Evolutionary conservation across 768 basidiomycete species (phyloP).

Genomic region (Gymnopilus junonius): DNA sequence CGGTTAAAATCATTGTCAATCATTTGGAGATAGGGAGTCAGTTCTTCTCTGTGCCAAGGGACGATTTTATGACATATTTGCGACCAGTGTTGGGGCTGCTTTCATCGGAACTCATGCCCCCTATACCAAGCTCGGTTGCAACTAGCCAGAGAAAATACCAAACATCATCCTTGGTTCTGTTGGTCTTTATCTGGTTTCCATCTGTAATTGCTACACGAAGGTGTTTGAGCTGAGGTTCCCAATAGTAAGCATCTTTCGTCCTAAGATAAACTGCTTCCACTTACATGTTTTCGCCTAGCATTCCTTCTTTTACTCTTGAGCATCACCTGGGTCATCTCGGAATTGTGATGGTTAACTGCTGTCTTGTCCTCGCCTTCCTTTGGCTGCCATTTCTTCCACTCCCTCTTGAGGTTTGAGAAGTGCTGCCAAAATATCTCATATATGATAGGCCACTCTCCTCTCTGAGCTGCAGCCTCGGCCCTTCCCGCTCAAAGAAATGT

Average conservation of each 20-base stretch:
- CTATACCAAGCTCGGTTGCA: not conserved
- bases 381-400: not conserved
- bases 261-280: not conserved
- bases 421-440: conserved; percentile 3
- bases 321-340: not conserved
- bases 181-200: not conserved
- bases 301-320: not conserved
- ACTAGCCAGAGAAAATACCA: conserved; percentile 8
- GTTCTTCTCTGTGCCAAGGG: not conserved
- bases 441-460: not conserved
- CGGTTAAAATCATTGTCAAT: conserved; percentile 7
- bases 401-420: not conserved
- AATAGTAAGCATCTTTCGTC: not conserved
- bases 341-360: not conserved
- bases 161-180: not conserved
- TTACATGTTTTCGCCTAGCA: conserved; percentile 4
- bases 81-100: not conserved
- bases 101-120: conserved; percentile 7
- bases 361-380: conserved; percentile 2
- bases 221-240: not conserved
- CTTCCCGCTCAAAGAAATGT: not conserved
- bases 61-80: not conserved
- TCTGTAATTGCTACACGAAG: not conserved
- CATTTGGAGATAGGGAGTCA: conserved; percentile 6
- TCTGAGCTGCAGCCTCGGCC: not conserved